Conservation (phyloP, 2,329 filamentous ascomycete genomes). For the Coniochaeta prunicola region DNA sequence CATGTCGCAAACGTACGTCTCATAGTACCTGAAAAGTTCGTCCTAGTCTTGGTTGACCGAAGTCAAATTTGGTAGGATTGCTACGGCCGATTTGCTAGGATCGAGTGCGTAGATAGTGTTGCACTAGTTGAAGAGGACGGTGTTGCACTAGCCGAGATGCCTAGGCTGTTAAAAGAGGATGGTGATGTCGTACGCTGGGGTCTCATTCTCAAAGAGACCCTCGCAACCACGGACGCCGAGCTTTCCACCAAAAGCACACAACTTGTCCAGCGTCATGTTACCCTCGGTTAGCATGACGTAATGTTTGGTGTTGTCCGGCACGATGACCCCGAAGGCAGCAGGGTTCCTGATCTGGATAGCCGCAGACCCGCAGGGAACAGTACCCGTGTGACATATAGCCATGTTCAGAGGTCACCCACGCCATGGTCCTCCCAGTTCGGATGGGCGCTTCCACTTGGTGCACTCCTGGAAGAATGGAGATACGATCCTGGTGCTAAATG, state of each 20-base stretch:
- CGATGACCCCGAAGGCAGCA: neutral
- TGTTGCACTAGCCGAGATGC: neutral
- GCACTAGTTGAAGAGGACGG: neutral
- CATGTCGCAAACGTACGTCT: neutral
- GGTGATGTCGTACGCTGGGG: neutral
- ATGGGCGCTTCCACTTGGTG: neutral
- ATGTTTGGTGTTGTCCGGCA: neutral
- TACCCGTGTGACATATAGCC: neutral
- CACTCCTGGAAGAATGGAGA: neutral
- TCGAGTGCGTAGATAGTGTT: neutral
- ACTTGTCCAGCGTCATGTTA: constrained; percentile 7
- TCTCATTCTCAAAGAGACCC: neutral
- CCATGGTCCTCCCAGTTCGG: neutral
- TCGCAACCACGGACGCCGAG: neutral
- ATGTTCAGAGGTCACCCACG: neutral
- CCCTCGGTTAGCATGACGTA: constrained; percentile 3
- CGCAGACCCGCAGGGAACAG: neutral
- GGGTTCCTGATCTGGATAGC: neutral
- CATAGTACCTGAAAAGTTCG: neutral
- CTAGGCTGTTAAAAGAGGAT: neutral
- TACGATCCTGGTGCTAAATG: neutral
- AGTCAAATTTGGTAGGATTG: neutral
- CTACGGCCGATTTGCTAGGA: neutral
- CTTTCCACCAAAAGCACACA: neutral
- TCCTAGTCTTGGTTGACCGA: neutral